These are phyloP conservation scores for Blumeriella jaapii DNA, from an alignment of 2,329 filamentous ascomycete species.

Conservation along the genomic window DNA sequence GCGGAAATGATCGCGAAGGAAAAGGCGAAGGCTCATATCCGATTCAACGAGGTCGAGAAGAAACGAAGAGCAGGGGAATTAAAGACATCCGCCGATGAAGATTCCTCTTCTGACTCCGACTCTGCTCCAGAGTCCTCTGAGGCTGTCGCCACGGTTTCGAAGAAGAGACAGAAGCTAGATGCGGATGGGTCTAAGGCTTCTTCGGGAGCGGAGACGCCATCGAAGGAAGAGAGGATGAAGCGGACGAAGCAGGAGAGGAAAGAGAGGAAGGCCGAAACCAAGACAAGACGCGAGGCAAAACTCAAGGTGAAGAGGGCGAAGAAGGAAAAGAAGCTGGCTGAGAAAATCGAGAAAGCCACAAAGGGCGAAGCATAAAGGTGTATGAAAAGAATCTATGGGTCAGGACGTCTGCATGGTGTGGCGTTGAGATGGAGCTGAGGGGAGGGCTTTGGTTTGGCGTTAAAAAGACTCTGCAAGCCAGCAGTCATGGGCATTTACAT, in stretches of 20 bases:
- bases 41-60: conserved; percentile 31
- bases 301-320: background rate
- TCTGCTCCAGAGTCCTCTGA: conserved; percentile 8
- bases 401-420: background rate
- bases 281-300: too few species aligned
- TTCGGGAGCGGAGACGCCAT: conserved; percentile 11
- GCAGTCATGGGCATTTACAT: background rate
- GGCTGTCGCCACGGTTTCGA: background rate
- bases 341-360: conserved; percentile 4
- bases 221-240: conserved; percentile 5
- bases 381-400: background rate
- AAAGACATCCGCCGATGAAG: conserved; percentile 6
- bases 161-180: conserved; percentile 26
- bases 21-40: conserved; percentile 36
- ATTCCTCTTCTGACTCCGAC: conserved; percentile 14
- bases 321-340: conserved; percentile 4
- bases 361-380: conserved; percentile 1
- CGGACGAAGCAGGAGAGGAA: background rate
- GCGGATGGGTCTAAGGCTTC: conserved; percentile 10
- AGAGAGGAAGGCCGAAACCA: background rate
- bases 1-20: conserved; percentile 39
- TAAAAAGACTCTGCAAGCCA: background rate
- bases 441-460: conserved; percentile 1
- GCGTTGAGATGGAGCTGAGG: conserved; percentile 1
- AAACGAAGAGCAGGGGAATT: conserved; percentile 20